Conservation (phyloP, 495 filamentous ascomycete species). For the Chlorociboria aeruginascens region DNA sequence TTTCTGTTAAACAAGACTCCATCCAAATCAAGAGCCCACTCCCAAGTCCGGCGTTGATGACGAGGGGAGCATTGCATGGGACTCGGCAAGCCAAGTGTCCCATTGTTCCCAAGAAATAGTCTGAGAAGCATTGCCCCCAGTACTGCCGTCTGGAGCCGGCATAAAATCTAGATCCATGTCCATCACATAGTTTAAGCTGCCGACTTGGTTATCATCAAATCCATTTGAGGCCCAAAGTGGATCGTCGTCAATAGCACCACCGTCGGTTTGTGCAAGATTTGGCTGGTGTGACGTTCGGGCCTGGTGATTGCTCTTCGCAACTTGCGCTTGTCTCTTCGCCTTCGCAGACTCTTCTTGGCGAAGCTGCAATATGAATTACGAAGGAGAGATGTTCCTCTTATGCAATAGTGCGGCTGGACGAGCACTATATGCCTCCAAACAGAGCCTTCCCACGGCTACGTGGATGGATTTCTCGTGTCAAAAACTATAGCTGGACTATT, state of each 20-base stretch:
- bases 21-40: neutral
- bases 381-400: slow-evolving; percentile 22
- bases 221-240: slow-evolving; percentile 16
- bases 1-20: neutral
- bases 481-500: slow-evolving; percentile 21
- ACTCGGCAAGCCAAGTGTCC: slow-evolving; percentile 23
- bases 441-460: slow-evolving; percentile 23
- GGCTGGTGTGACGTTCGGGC: slow-evolving; percentile 1
- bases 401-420: slow-evolving; percentile 11
- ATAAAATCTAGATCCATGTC: slow-evolving; percentile 20
- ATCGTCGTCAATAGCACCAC: slow-evolving; percentile 9
- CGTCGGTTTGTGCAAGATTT: slow-evolving; percentile 3
- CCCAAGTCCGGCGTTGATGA: neutral
- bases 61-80: slow-evolving; percentile 1
- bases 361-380: slow-evolving; percentile 29
- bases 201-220: slow-evolving; percentile 7
- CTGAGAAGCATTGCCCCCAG: slow-evolving; percentile 7
- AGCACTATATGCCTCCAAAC: slow-evolving; percentile 23
- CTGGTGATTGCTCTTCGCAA: slow-evolving; percentile 13
- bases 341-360: slow-evolving; percentile 47
- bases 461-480: slow-evolving; percentile 21
- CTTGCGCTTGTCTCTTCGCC: slow-evolving; percentile 40
- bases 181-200: slow-evolving; percentile 7
- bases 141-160: slow-evolving; percentile 13
- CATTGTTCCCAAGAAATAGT: slow-evolving; percentile 23